Base-by-base conservation (phyloP, 371 early-diverging fungal species). In the Homolaphlyctis polyrhiza region DNA sequence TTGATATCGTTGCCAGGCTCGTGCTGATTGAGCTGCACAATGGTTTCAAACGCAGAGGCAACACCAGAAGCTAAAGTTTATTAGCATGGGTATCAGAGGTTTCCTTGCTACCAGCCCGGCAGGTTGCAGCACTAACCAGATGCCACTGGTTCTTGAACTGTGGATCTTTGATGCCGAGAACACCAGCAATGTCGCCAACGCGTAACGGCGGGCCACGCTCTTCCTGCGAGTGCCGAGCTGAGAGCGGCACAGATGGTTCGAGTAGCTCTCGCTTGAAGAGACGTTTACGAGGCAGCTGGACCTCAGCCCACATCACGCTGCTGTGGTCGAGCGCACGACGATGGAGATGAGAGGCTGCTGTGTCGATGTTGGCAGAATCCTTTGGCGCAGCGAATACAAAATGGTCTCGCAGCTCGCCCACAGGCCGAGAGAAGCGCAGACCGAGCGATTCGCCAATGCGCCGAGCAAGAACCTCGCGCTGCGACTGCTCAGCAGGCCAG, bases 1-100 rank as follows among this genome's bases (percentile, higher is more conserved):
- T 98, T 98, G 62, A 96, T 85, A 71, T 98, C 97, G 69, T 91
- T 83, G 21, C 90, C 90, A 0, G 65, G 63, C 64, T 82, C 71
- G 1, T 68, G 64, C 16, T 77, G 77, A 70, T 97, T 96, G 61
- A 86, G 72, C 92, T 90, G 74, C 1, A 35, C n/a, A n/a, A n/a
- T n/a, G n/a, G n/a, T n/a, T n/a, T n/a, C n/a, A n/a, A n/a, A n/a
- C n/a, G n/a, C n/a, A n/a, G n/a, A n/a, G n/a, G n/a, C n/a, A n/a
- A n/a, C n/a, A n/a, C n/a, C n/a, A n/a, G n/a, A n/a, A n/a, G n/a
- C n/a, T n/a, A n/a, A n/a, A n/a, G n/a, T n/a, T n/a, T n/a, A n/a
- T n/a, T n/a, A n/a, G n/a, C n/a, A n/a, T n/a, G n/a, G n/a, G n/a
- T n/a, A n/a, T n/a, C n/a, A n/a, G n/a, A n/a, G n/a, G n/a, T n/a